Percentiles rank a stretch among this genome's conserved stretches.
phyloP scores from a whole-genome alignment of 1,284 basidiomycete species.

The Mycena sp. region DNA sequence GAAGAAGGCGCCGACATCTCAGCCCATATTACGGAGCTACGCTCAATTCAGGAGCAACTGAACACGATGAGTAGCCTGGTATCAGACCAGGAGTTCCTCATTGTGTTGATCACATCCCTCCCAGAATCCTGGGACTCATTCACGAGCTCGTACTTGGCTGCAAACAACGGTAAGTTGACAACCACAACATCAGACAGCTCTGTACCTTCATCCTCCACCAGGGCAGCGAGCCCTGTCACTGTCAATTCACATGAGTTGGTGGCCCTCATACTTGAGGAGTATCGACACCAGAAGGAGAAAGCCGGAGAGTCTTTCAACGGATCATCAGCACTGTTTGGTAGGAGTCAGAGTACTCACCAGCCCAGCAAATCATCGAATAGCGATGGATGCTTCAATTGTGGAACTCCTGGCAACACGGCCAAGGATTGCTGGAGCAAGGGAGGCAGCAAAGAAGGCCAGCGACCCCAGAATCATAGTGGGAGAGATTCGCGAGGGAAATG shows the following conservation, averaged over 20 bases:
- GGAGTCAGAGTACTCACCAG: neutral
- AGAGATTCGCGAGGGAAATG: neutral
- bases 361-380: neutral
- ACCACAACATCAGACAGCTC: neutral
- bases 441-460: neutral
- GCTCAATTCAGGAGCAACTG: too few species aligned
- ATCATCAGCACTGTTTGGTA: constrained; percentile 4
- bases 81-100: too few species aligned
- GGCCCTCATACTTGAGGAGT: constrained; percentile 1
- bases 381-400: constrained; percentile 21
- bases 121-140: constrained; percentile 37
- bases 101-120: too few species aligned
- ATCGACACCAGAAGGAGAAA: neutral
- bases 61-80: too few species aligned
- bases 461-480: neutral
- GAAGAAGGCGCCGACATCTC: too few species aligned
- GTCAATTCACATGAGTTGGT: neutral
- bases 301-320: neutral
- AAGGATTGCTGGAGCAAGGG: neutral
- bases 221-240: neutral
- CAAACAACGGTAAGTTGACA: neutral
- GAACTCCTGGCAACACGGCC: neutral
- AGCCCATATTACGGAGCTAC: too few species aligned
- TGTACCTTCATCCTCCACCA: neutral
- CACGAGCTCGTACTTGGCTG: constrained; percentile 12